These are phyloP conservation scores for Aspergillus biplanus DNA, from an alignment of 495 filamentous ascomycete genomes.

Conservation along the genomic window DNA sequence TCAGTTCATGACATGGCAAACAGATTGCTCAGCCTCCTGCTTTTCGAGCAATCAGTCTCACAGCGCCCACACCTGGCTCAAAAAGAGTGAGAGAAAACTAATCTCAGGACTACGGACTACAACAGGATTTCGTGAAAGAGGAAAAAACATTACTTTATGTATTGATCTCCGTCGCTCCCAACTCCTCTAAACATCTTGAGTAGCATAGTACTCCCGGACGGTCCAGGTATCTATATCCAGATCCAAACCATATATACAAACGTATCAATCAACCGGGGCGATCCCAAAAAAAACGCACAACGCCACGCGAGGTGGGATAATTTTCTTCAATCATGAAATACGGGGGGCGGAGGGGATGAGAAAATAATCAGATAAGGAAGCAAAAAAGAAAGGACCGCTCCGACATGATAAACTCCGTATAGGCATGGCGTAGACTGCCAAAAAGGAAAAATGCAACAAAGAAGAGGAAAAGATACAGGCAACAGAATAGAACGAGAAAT, in stretches of 20 bases:
- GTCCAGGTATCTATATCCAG: constrained; percentile 28
- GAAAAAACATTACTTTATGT: constrained; percentile 1
- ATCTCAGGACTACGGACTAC: too few relatives aligned
- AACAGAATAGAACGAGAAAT: constrained; percentile 7
- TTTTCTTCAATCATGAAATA: too few relatives aligned
- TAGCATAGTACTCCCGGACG: constrained; percentile 10
- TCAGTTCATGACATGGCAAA: too few relatives aligned
- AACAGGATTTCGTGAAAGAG: too few relatives aligned
- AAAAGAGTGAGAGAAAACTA: too few relatives aligned
- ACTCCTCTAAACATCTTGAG: not conserved
- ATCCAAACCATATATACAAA: constrained; percentile 32
- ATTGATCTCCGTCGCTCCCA: not conserved
- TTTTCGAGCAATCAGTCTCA: too few relatives aligned
- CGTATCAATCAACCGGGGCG: constrained; percentile 6
- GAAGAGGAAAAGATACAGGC: constrained; percentile 18
- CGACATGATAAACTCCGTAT: constrained; percentile 25
- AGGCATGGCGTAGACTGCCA: constrained; percentile 16
- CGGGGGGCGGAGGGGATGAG: not conserved
- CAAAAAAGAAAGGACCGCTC: constrained; percentile 23
- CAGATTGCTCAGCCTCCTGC: too few relatives aligned
- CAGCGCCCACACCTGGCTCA: too few relatives aligned
- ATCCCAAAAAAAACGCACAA: constrained; percentile 10
- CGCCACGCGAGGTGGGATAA: not conserved
- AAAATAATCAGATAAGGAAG: not conserved
- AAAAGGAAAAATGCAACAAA: constrained; percentile 22